Evolutionary conservation across 306 rosid genomes (phyloP).

Genomic region (Cajanus cajan): DNA sequence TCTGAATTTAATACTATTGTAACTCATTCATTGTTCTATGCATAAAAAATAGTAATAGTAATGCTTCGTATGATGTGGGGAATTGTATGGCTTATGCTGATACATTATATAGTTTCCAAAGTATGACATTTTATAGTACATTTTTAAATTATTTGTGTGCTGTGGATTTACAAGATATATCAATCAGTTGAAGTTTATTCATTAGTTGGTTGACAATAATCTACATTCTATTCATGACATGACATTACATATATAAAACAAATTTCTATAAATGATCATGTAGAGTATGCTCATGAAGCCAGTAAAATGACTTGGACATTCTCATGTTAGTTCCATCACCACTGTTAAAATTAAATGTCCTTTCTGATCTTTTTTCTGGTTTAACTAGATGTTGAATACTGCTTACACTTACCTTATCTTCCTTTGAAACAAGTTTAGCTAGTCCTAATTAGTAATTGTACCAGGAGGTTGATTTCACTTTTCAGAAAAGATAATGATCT

Average conservation of each 20-base stretch:
- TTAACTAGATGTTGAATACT: not conserved
- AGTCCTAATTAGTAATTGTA: not conserved
- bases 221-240: not conserved
- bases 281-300: not conserved
- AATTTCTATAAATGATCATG: not conserved
- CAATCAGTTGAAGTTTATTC: not conserved
- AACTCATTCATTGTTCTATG: constrained; percentile 14
- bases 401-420: not conserved
- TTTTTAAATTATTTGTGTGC: not conserved
- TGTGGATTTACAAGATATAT: constrained; percentile 1
- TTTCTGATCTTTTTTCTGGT: not conserved
- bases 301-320: not conserved
- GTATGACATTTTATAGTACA: not conserved
- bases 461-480: not conserved
- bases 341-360: not conserved
- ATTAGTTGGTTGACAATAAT: not conserved
- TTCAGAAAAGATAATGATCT: not conserved
- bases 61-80: not conserved
- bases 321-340: not conserved
- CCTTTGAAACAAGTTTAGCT: not conserved
- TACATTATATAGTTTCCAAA: not conserved
- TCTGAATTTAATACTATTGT: not conserved
- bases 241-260: not conserved
- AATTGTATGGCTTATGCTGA: not conserved
- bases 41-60: not conserved